Base-by-base conservation (phyloP, 2,329 filamentous ascomycete genomes). In the Verticillium albo-atrum region DNA sequence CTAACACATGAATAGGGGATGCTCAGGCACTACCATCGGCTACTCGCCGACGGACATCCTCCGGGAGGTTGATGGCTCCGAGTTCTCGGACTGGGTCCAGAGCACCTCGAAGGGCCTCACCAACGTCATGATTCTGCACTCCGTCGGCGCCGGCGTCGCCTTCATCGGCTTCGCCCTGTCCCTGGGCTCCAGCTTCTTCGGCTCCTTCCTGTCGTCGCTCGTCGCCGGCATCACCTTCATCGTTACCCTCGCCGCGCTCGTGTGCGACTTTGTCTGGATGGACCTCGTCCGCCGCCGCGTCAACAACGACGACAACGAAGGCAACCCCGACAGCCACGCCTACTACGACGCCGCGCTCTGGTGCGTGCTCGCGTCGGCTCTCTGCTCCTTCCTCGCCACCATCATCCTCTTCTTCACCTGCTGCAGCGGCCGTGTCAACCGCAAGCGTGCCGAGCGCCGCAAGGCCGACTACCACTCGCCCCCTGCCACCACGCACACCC, bases 391-490 rank as follows among this genome's bases (percentile, higher is more conserved):
- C 57, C 60, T 87, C 27, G 86, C 79, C 9, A 80, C 81, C 23
- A 62, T 85, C 57, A 65, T 88, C 55, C 79, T 89, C 59, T 81
- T 89, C 65, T 75, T 88, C 64, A 84, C 83, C 6, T 89, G 85
- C 79, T 87, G 81, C 73, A 79, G 78, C 58, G 75, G 77, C 9
- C 74, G 82, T n/a, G 53, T 75, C 65, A 74, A 75, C 65, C 72
- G 72, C 61, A 69, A 72, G 47, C 73, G 74, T 37, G 42, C 55
- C 37, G 58, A 63, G 57, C 60, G 58, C 26, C 59, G 59, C 4
- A 70, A 69, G 64, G 64, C 67, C 58, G 68, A 70, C 54, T 66
- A 68, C 54, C 68, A 69, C 57, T 67, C 61, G 6, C 61, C 62
- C 30, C 62, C 62, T 30, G 59, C 62, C 28, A 59, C 57, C 14